These are phyloP conservation scores for Staphylotrichum longicolle DNA, from an alignment of 495 filamentous ascomycete genomes.

Conservation along the genomic window DNA sequence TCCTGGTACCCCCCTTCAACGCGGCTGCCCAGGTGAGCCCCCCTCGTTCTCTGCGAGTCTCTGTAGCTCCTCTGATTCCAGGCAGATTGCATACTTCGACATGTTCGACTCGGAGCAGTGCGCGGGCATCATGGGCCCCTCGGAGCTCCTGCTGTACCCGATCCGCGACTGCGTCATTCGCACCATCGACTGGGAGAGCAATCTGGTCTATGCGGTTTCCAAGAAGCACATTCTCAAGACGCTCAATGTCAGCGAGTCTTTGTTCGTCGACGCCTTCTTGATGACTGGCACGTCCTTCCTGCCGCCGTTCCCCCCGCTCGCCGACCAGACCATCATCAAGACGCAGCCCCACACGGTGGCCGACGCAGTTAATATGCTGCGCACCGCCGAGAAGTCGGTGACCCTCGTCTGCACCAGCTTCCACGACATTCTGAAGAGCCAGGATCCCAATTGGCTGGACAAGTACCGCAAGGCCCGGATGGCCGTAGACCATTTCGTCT, in stretches of 20 bases:
- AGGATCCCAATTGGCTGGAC: conserved; percentile 73
- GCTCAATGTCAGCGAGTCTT: conserved; percentile 64
- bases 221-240: conserved; percentile 67
- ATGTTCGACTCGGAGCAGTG: conserved; percentile 64
- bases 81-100: conserved; percentile 78
- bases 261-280: conserved; percentile 79
- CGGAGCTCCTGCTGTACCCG: conserved; percentile 86
- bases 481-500: conserved; percentile 80
- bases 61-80: conserved; percentile 21
- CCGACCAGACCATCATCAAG: conserved; percentile 48
- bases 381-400: conserved; percentile 60
- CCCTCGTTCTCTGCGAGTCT: background rate
- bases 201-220: conserved; percentile 66
- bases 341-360: conserved; percentile 56
- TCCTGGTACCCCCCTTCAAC: conserved; percentile 85
- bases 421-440: conserved; percentile 65
- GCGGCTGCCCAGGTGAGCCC: conserved; percentile 78
- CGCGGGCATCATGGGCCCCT: conserved; percentile 77
- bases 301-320: conserved; percentile 70
- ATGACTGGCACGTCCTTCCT: conserved; percentile 82
- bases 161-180: conserved; percentile 75
- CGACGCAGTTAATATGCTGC: conserved; percentile 70
- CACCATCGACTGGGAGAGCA: conserved; percentile 65
- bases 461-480: conserved; percentile 80
- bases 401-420: conserved; percentile 64